phyloP scores from a whole-genome alignment of 2,329 filamentous ascomycete species.

The Verticillium dahliae region DNA sequence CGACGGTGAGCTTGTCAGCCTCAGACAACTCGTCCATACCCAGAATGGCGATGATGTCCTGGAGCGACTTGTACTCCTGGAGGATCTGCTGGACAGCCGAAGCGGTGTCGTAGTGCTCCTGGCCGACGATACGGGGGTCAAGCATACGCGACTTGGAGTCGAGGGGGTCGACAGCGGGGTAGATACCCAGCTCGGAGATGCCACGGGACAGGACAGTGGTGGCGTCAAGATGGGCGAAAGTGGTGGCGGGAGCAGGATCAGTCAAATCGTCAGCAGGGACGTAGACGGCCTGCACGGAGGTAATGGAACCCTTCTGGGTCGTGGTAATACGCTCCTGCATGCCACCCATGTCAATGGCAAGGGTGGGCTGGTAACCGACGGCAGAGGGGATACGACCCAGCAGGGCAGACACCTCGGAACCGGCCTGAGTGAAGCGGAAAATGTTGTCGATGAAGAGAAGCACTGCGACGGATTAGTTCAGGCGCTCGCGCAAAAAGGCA shows the following conservation, averaged over 20 bases:
- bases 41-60: slow-evolving; percentile 99
- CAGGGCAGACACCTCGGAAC: slow-evolving; percentile 99
- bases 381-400: slow-evolving; percentile 99
- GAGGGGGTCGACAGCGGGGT: slow-evolving; percentile 98
- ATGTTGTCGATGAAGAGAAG: slow-evolving; percentile 99
- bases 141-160: slow-evolving; percentile 99
- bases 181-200: slow-evolving; percentile 99
- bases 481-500: neutral
- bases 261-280: slow-evolving; percentile 99
- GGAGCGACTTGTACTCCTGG: slow-evolving; percentile 99
- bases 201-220: slow-evolving; percentile 99
- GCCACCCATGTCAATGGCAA: slow-evolving; percentile 96
- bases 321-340: slow-evolving; percentile 99
- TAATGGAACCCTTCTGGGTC: slow-evolving; percentile 99
- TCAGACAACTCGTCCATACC: slow-evolving; percentile 99
- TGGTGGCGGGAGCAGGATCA: slow-evolving; percentile 98
- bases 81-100: slow-evolving; percentile 97
- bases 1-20: slow-evolving; percentile 98
- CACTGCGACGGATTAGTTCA: slow-evolving; percentile 46
- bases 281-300: slow-evolving; percentile 99
- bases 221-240: slow-evolving; percentile 99
- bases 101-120: slow-evolving; percentile 96
- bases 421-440: slow-evolving; percentile 99
- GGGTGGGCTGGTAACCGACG: slow-evolving; percentile 99
- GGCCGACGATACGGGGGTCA: slow-evolving; percentile 95